Evolutionary conservation across 306 rosid species (phyloP).

Genomic region (Trifolium subterraneum): DNA sequence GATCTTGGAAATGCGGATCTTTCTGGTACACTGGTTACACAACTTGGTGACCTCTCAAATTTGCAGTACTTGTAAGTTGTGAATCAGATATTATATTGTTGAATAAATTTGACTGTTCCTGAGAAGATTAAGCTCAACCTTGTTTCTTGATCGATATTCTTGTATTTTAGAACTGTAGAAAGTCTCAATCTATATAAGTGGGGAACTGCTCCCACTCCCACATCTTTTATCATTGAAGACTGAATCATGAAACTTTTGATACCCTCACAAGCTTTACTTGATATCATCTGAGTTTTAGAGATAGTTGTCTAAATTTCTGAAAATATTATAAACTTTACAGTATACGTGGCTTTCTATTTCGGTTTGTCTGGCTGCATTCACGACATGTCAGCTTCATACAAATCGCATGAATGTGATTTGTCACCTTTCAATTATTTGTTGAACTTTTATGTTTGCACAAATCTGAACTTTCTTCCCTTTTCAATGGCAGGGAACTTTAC

Average conservation of each 20-base stretch:
- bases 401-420: neutral
- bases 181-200: neutral
- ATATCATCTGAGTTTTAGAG: conserved; percentile 8
- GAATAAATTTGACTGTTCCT: conserved; percentile 23
- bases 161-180: conserved; percentile 12
- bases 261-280: conserved; percentile 21
- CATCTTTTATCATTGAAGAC: neutral
- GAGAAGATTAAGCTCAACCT: neutral
- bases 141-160: neutral
- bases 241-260: conserved; percentile 11
- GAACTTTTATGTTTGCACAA: conserved; percentile 30
- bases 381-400: conserved; percentile 4
- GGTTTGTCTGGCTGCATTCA: conserved; percentile 31
- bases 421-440: conserved; percentile 19
- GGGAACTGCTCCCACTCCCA: too few relatives aligned
- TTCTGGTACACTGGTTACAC: conserved; percentile 72
- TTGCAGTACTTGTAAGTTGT: conserved; percentile 91
- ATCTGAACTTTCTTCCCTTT: conserved; percentile 23
- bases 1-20: conserved; percentile 97
- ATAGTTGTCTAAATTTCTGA: conserved; percentile 10
- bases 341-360: conserved; percentile 10
- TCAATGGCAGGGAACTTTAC: conserved; percentile 78
- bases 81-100: conserved; percentile 23
- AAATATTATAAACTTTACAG: conserved; percentile 4
- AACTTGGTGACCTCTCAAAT: conserved; percentile 73